Evolutionary conservation across 306 rosid species (phyloP).

Genomic region (Inga leiocalycina): DNA sequence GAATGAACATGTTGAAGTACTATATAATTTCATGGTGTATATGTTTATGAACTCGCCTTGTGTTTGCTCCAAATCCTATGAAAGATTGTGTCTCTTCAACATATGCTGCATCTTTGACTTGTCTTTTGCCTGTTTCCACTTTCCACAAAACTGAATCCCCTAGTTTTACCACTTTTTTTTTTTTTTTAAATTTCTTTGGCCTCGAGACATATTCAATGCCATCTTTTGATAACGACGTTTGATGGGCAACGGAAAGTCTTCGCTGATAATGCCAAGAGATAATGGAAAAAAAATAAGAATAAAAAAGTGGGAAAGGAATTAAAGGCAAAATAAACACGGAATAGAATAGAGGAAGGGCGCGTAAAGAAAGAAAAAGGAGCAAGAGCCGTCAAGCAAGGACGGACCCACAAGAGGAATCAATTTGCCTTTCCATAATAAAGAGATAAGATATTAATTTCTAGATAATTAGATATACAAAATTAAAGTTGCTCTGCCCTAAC

Average conservation of each 20-base stretch:
- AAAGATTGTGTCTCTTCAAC: neutral
- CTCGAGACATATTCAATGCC: neutral
- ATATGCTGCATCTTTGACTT: neutral
- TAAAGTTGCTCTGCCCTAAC: neutral
- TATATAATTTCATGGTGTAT: neutral
- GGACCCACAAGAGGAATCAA: slow-evolving; percentile 29
- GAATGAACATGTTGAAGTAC: neutral
- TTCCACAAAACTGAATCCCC: neutral
- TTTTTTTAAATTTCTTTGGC: neutral
- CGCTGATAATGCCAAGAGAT: neutral
- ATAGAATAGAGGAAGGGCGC: neutral
- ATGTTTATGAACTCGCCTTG: neutral
- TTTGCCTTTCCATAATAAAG: neutral
- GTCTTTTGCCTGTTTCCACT: neutral
- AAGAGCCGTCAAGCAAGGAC: slow-evolving; percentile 26
- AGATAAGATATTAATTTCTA: neutral
- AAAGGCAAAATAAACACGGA: neutral
- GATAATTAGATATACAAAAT: neutral
- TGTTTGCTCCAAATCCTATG: neutral
- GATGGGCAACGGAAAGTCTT: slow-evolving; percentile 2
- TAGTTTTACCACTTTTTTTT: neutral
- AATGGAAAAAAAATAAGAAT: neutral
- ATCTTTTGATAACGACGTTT: neutral
- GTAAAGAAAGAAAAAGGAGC: neutral
- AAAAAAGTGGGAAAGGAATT: neutral